Evolutionary conservation across 257 asterid genomes (phyloP).

Genomic region (Ehretia macrophylla): DNA sequence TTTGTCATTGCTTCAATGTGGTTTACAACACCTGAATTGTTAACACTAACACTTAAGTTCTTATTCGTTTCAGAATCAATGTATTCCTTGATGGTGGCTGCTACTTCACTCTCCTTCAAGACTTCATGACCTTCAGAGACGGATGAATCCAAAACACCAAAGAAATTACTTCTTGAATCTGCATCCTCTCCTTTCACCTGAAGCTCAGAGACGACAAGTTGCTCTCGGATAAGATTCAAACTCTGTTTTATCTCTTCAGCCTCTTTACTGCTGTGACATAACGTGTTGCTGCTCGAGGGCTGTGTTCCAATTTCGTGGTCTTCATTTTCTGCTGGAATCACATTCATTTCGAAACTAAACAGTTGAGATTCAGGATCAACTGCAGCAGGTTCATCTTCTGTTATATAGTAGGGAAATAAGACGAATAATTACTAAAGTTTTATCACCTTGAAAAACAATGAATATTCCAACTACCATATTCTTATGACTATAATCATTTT

Average conservation of each 20-base stretch:
- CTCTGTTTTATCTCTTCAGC: constrained; percentile 15
- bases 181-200: constrained; percentile 18
- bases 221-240: constrained; percentile 8
- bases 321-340: constrained; percentile 16
- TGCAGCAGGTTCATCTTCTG: constrained; percentile 18
- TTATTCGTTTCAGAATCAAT: constrained; percentile 37
- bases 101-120: constrained; percentile 43
- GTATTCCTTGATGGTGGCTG: constrained; percentile 36
- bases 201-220: constrained; percentile 18
- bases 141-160: constrained; percentile 11
- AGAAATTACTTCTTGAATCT: constrained; percentile 7
- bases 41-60: constrained; percentile 10
- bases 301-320: not conserved
- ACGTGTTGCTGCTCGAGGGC: not conserved
- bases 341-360: constrained; percentile 18
- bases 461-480: too few relatives aligned
- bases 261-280: constrained; percentile 8
- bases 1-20: constrained; percentile 9
- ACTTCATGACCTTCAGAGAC: constrained; percentile 18
- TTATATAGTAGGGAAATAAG: not conserved
- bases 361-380: constrained; percentile 15
- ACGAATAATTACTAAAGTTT: too few relatives aligned
- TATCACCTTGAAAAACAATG: too few relatives aligned
- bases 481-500: too few relatives aligned
- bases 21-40: constrained; percentile 16